These are phyloP conservation scores for Aspergillus oerlinghausenensis DNA, from an alignment of 2,329 filamentous ascomycete genomes.

Conservation along the genomic window DNA sequence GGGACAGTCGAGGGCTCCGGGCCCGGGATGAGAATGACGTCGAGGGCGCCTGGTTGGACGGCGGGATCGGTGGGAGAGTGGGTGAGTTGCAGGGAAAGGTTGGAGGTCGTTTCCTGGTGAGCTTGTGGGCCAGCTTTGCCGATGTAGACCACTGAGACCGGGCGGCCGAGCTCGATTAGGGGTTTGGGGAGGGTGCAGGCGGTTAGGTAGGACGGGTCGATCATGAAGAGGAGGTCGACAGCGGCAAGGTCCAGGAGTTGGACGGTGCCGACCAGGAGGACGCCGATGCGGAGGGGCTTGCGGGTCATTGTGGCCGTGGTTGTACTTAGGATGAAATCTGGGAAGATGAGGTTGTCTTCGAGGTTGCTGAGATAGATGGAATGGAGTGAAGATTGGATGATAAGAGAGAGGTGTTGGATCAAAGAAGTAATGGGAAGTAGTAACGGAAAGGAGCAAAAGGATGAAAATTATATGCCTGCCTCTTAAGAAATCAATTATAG, in stretches of 20 bases:
- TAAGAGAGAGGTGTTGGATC: too few species aligned
- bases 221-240: conserved; percentile 38
- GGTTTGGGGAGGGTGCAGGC: conserved; percentile 28
- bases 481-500: not conserved
- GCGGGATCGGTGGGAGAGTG: conserved; percentile 20
- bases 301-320: conserved; percentile 5
- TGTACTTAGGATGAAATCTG: not conserved
- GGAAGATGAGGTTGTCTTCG: not conserved
- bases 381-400: not conserved
- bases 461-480: not conserved
- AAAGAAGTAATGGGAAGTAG: not conserved
- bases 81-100: conserved; percentile 25
- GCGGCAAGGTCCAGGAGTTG: conserved; percentile 38
- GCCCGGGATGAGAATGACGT: conserved; percentile 36
- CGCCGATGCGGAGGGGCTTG: conserved; percentile 23
- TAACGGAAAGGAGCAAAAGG: not conserved
- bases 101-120: conserved; percentile 21
- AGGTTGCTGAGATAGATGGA: not conserved
- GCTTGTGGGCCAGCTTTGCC: conserved; percentile 12
- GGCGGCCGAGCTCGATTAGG: conserved; percentile 21
- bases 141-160: conserved; percentile 31
- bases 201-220: conserved; percentile 23
- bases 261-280: conserved; percentile 32
- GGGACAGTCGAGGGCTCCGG: conserved; percentile 29
- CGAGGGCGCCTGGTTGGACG: conserved; percentile 33